A percentile compares a stretch with the other conserved stretches of the same genome.
phyloP scores from a whole-genome alignment of 208 protist genomes.

The Acanthamoeba rhysodes region DNA sequence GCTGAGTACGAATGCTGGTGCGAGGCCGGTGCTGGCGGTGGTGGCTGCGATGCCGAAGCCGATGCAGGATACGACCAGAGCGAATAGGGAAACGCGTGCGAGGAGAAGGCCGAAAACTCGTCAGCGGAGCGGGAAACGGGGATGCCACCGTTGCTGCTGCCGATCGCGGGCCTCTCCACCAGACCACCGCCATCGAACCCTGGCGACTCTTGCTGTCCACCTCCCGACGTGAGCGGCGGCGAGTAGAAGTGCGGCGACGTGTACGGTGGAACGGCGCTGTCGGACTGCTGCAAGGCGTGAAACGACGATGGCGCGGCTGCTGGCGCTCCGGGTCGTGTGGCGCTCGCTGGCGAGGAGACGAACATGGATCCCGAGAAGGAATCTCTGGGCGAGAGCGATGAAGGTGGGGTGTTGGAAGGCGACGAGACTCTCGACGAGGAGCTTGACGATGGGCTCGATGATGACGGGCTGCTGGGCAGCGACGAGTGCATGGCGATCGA shows the following conservation, averaged over 20 bases:
- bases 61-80: slow-evolving; percentile 2
- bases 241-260: slow-evolving; percentile 16
- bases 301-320: not conserved
- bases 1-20: slow-evolving; percentile 23
- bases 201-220: not conserved
- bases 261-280: not conserved
- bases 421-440: slow-evolving; percentile 12
- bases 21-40: not conserved
- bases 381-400: not conserved
- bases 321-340: not conserved
- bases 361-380: slow-evolving; percentile 21
- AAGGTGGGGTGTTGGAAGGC: slow-evolving; percentile 18
- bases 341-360: not conserved
- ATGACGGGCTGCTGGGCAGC: not conserved
- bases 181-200: not conserved
- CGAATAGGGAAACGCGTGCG: slow-evolving; percentile 1
- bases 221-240: not conserved
- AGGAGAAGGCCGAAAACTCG: slow-evolving; percentile 50
- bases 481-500: not conserved
- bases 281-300: not conserved
- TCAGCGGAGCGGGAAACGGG: slow-evolving; percentile 13
- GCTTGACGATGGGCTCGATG: slow-evolving; percentile 9
- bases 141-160: slow-evolving; percentile 10
- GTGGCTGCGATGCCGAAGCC: not conserved
- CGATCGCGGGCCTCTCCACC: slow-evolving; percentile 10